Conservation (phyloP, 441 rosid species). For the Melastoma candidum region DNA sequence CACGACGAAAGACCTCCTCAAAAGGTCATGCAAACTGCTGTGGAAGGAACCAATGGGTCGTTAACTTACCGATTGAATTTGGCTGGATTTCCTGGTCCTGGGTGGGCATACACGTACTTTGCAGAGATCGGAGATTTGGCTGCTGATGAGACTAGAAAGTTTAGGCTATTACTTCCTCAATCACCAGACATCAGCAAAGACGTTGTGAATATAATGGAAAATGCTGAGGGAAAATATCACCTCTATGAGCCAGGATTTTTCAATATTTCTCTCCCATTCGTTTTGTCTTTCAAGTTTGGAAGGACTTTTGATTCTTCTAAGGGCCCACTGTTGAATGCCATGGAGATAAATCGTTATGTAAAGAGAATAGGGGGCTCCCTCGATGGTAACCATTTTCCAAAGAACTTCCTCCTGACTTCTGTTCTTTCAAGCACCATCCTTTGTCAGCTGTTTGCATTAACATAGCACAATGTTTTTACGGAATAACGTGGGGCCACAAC, state of each 20-base stretch:
- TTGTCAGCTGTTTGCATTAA: not conserved
- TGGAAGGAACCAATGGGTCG: constrained; percentile 82
- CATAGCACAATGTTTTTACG: not conserved
- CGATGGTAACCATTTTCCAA: constrained; percentile 40
- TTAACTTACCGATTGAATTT: constrained; percentile 79
- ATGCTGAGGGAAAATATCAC: constrained; percentile 67
- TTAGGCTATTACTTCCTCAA: constrained; percentile 70
- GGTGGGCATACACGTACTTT: constrained; percentile 81
- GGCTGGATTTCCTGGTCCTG: constrained; percentile 87
- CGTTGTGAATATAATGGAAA: constrained; percentile 77
- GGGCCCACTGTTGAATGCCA: constrained; percentile 93
- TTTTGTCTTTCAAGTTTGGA: constrained; percentile 65
- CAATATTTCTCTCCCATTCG: constrained; percentile 76
- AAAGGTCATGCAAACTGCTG: constrained; percentile 99
- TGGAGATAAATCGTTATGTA: constrained; percentile 72
- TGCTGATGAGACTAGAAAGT: constrained; percentile 66
- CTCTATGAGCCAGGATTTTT: constrained; percentile 79
- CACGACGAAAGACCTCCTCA: constrained; percentile 53
- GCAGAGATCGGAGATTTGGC: constrained; percentile 85
- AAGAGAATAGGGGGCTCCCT: constrained; percentile 64
- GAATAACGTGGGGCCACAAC: constrained; percentile 14
- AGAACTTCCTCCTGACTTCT: not conserved
- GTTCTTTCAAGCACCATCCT: too few species aligned
- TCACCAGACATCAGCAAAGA: constrained; percentile 69
- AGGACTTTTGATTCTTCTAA: constrained; percentile 73